phyloP scores from a whole-genome alignment of 1,284 basidiomycete species.

The Ganoderma multipileum region DNA sequence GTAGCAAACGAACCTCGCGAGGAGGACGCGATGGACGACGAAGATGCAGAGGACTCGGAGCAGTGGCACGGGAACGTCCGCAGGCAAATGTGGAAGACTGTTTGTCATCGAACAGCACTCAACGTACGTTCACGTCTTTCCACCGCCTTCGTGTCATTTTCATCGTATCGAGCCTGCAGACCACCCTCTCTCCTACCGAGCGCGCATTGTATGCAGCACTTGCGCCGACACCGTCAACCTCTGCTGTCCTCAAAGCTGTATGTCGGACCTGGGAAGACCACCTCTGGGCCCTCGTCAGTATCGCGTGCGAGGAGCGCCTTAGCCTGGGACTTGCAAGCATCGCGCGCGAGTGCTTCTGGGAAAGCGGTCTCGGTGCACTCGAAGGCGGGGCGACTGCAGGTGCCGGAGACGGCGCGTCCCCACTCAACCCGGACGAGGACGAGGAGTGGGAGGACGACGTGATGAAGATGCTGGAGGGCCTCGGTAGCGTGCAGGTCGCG shows the following conservation, averaged over 20 bases:
- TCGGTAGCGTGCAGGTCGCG: constrained; percentile 58
- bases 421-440: constrained; percentile 39
- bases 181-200: constrained; percentile 76
- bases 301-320: constrained; percentile 85
- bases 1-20: constrained; percentile 58
- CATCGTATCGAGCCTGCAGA: constrained; percentile 46
- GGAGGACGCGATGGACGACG: constrained; percentile 58
- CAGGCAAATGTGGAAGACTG: constrained; percentile 84
- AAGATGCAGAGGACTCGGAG: constrained; percentile 50
- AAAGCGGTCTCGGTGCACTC: constrained; percentile 52
- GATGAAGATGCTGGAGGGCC: constrained; percentile 54
- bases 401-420: constrained; percentile 2
- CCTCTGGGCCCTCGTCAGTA: constrained; percentile 90
- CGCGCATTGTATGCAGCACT: constrained; percentile 89
- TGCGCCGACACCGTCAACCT: constrained; percentile 79
- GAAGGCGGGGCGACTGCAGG: constrained; percentile 43
- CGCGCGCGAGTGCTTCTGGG: constrained; percentile 68
- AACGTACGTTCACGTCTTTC: constrained; percentile 57
- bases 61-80: constrained; percentile 76
- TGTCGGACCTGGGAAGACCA: constrained; percentile 95
- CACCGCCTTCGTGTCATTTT: constrained; percentile 2
- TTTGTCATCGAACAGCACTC: constrained; percentile 80
- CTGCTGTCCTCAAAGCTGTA: constrained; percentile 76
- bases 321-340: constrained; percentile 64
- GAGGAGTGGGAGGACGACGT: constrained; percentile 72